A percentile compares a stretch with the other conserved stretches of the same genome.
Evolutionary conservation across 371 early-diverging fungal genomes (phyloP).

Genomic region (Mortierella sp.): DNA sequence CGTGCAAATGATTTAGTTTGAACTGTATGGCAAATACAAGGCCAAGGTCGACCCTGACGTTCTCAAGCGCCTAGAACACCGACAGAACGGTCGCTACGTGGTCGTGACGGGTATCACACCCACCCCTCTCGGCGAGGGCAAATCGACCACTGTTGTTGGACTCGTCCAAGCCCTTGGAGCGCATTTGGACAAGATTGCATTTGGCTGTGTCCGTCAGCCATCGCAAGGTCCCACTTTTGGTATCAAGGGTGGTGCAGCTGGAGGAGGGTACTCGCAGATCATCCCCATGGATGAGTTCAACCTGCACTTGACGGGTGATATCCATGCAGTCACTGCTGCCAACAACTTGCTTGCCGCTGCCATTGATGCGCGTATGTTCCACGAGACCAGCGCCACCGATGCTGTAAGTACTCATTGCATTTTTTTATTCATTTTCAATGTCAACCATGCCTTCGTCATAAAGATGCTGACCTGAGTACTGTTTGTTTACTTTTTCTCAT

Average conservation of each 20-base stretch:
- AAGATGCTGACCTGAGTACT: background rate
- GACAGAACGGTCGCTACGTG: conserved; percentile 91
- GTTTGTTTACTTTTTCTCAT: background rate
- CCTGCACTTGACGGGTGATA: conserved; percentile 97
- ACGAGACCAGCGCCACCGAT: conserved; percentile 75
- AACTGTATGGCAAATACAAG: conserved; percentile 90
- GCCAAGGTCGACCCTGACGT: conserved; percentile 91
- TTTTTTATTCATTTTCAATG: background rate
- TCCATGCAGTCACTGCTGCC: conserved; percentile 97
- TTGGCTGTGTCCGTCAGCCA: conserved; percentile 98
- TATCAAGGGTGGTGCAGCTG: conserved; percentile 98
- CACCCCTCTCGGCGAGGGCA: conserved; percentile 98
- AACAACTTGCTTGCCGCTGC: conserved; percentile 97
- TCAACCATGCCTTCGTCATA: background rate
- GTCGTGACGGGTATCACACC: conserved; percentile 98
- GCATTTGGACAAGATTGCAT: conserved; percentile 87
- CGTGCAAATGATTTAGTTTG: conserved; percentile 67
- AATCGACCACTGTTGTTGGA: conserved; percentile 97
- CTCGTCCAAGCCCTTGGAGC: conserved; percentile 95
- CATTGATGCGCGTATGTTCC: conserved; percentile 97
- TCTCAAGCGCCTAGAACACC: conserved; percentile 83
- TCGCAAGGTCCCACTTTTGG: conserved; percentile 98
- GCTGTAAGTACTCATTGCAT: conserved; percentile 16
- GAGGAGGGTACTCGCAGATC: conserved; percentile 97
- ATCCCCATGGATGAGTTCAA: conserved; percentile 99